Percentiles rank a stretch among this genome's conserved stretches.
Conservation (phyloP, 257 asterid genomes). For the Jacaranda copaia region DNA sequence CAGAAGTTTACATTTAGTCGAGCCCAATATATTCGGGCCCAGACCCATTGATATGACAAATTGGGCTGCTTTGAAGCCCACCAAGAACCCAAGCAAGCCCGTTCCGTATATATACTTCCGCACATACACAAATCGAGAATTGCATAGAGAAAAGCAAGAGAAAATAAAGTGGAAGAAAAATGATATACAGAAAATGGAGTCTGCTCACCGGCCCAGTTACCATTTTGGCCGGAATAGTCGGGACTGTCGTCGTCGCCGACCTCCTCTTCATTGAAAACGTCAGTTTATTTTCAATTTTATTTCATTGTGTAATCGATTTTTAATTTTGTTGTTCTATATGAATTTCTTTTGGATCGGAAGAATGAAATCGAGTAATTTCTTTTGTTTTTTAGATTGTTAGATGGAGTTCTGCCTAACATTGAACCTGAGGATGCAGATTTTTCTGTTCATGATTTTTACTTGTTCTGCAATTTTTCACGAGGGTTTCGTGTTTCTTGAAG, state of each 20-base stretch:
- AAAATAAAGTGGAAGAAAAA: conserved; percentile 36
- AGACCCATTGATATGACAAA: not conserved
- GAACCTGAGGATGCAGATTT: not conserved
- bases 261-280: conserved; percentile 73
- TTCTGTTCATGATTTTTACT: conserved; percentile 3
- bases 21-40: conserved; percentile 1
- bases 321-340: not conserved
- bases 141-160: conserved; percentile 27
- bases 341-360: conserved; percentile 23
- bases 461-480: conserved; percentile 12
- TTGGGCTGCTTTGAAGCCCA: conserved; percentile 22
- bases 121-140: conserved; percentile 25
- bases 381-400: not conserved
- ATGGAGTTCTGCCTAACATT: conserved; percentile 10
- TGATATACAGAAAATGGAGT: conserved; percentile 89
- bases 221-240: conserved; percentile 65
- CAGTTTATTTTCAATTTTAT: not conserved
- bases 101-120: not conserved
- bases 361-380: not conserved
- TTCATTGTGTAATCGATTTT: not conserved
- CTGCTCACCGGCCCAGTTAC: conserved; percentile 73
- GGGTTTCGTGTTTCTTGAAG: not conserved
- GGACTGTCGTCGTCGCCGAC: conserved; percentile 67
- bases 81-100: not conserved
- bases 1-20: not conserved